Evolutionary conservation across 306 rosid species (phyloP), one percentile per base, ranked within the genome.

Genomic region (Glycine soja): DNA sequence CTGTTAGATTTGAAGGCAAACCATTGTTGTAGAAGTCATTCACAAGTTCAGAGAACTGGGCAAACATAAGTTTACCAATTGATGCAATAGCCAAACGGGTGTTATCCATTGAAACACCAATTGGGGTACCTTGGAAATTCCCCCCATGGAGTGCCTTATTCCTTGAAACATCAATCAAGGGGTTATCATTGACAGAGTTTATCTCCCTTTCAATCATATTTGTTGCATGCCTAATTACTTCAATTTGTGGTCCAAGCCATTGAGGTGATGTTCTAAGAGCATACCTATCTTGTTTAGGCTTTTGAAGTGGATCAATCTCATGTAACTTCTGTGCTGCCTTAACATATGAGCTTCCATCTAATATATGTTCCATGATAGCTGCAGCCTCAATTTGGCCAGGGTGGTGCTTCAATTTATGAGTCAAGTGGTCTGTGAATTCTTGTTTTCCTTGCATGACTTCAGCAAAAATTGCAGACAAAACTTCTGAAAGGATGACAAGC

Each of bases 311-410:
- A 81, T 95, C 95, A 19, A 76, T 69, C 48, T 92, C 97, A 72
- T 91, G 97, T 0, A 89, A 53, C 70, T 87, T 90, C 52, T 87
- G 76, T 10, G 98, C 97, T 13, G 90, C 88, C 74, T 92, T 92
- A 13, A 92, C 87, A 70, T 84, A 90, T 10, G 92, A 85, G 65
- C 98, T 94, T 45, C 98, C 98, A 74, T 87, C 95, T 10, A 94
- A 77, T 77, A 94, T 91, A 86, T 94, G 97, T 74, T 94, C 98
- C 98, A 94, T 94, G 70, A 94, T 90, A 42, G 98, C 98, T 2
- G 97, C 98, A 59, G 98, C 98, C 75, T 94, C 98, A 82, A 94
- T 94, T n/a, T 94, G 98, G 6, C 98, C 98, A 42, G 98, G 98
- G 43, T 94, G 98, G 71, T 91, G 98, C 78, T 94, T 94, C 82